Conservation (phyloP, 331 rosid genomes). For the Stylosanthes scabra region DNA sequence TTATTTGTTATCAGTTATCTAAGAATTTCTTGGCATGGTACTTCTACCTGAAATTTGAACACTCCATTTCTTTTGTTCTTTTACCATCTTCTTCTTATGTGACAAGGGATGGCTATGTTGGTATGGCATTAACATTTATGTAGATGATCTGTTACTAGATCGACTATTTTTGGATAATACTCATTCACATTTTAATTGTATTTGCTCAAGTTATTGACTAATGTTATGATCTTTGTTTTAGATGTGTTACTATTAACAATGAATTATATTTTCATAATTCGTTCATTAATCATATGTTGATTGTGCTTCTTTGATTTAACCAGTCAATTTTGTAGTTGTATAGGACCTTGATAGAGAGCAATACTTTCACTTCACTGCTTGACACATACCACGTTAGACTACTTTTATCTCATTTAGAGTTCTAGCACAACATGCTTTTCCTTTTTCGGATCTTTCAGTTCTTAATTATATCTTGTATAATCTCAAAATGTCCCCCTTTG, state of each 20-base stretch:
- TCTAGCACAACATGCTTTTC: constrained; percentile 27
- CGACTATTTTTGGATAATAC: constrained; percentile 47
- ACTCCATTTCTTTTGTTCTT: constrained; percentile 50
- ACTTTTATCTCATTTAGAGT: constrained; percentile 14
- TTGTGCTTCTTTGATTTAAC: constrained; percentile 20
- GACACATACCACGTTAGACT: constrained; percentile 26
- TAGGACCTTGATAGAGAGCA: neutral
- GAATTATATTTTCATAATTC: constrained; percentile 29
- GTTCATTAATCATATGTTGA: constrained; percentile 9
- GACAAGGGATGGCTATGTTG: constrained; percentile 46
- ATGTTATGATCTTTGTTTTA: constrained; percentile 28
- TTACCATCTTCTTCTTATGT: constrained; percentile 42
- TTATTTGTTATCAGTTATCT: constrained; percentile 49
- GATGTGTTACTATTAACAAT: constrained; percentile 19
- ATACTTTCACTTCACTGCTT: constrained; percentile 27
- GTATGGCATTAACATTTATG: constrained; percentile 49
- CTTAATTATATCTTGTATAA: neutral
- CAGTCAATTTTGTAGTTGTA: constrained; percentile 2
- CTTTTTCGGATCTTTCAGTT: neutral
- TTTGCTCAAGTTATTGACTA: constrained; percentile 31
- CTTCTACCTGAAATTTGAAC: constrained; percentile 45
- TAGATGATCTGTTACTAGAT: constrained; percentile 52
- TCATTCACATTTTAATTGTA: constrained; percentile 45
- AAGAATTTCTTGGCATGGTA: constrained; percentile 41
- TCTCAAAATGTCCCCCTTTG: neutral